These are phyloP conservation scores for Blumeriella jaapii DNA, from an alignment of 2,329 filamentous ascomycete genomes.

Conservation along the genomic window DNA sequence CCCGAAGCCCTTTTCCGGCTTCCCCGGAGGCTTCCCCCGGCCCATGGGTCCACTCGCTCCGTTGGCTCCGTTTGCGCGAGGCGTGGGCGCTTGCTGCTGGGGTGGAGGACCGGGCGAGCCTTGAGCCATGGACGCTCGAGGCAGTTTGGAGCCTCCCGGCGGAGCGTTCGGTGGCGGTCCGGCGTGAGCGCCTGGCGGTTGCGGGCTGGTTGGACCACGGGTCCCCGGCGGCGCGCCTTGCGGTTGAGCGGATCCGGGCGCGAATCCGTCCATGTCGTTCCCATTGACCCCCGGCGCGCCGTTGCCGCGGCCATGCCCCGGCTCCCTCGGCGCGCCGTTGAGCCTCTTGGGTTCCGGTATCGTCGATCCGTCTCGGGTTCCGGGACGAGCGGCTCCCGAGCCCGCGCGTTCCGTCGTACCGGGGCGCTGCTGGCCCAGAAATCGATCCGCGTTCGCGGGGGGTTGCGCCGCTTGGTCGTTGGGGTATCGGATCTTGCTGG, in stretches of 20 bases:
- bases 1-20: conserved; percentile 22
- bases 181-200: conserved; percentile 24
- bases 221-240: conserved; percentile 26
- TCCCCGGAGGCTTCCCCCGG: conserved; percentile 20
- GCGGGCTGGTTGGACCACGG: conserved; percentile 14
- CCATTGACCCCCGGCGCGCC: conserved; percentile 29
- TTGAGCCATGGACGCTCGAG: conserved; percentile 46
- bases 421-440: conserved; percentile 28
- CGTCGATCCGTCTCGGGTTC: conserved; percentile 21
- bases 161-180: conserved; percentile 32
- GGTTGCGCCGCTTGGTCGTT: conserved; percentile 46
- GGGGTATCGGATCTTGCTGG: conserved; percentile 90
- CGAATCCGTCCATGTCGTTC: conserved; percentile 26
- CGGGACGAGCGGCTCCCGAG: conserved; percentile 19
- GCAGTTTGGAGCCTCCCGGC: conserved; percentile 40
- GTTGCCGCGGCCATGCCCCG: conserved; percentile 24
- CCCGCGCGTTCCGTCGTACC: conserved; percentile 32
- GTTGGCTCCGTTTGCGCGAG: conserved; percentile 24
- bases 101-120: conserved; percentile 53
- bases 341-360: conserved; percentile 36
- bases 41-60: conserved; percentile 2
- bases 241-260: conserved; percentile 24
- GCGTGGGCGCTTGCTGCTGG: conserved; percentile 49
- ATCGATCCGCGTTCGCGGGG: conserved; percentile 31
- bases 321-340: conserved; percentile 32